Evolutionary conservation across 208 protist species (phyloP).

Genomic region (Herpetomonas tarakana): DNA sequence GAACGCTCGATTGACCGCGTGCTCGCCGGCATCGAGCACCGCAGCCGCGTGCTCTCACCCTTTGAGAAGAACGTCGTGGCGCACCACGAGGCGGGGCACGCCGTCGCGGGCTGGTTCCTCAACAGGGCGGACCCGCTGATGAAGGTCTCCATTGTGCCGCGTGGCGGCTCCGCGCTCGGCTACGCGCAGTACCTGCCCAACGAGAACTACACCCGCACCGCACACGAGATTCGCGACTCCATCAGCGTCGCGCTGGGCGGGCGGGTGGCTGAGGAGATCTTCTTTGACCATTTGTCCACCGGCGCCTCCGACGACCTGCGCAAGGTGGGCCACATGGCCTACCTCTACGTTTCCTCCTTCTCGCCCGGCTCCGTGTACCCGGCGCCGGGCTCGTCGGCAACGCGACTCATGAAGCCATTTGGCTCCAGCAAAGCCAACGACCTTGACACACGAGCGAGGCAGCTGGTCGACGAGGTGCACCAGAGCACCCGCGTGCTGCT

Average conservation of each 20-base stretch:
- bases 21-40: conserved; percentile 95
- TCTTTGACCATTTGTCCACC: conserved; percentile 93
- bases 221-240: conserved; percentile 92
- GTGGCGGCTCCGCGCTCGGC: conserved; percentile 93
- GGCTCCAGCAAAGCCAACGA: conserved; percentile 69
- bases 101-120: conserved; percentile 97
- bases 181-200: conserved; percentile 98
- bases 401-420: conserved; percentile 88
- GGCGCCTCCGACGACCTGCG: conserved; percentile 95
- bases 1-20: conserved; percentile 96
- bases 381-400: conserved; percentile 48
- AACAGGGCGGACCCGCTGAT: conserved; percentile 96
- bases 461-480: conserved; percentile 82
- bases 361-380: conserved; percentile 65
- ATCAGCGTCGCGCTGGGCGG: conserved; percentile 95
- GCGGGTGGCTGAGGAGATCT: conserved; percentile 89
- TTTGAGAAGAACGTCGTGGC: conserved; percentile 95
- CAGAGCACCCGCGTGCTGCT: conserved; percentile 64
- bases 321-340: conserved; percentile 95
- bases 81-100: conserved; percentile 99
- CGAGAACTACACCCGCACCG: conserved; percentile 90
- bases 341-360: conserved; percentile 85
- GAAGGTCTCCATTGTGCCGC: conserved; percentile 98
- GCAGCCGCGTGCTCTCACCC: conserved; percentile 71
- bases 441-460: conserved; percentile 88